Evolutionary conservation across 2,329 filamentous ascomycete species (phyloP).

Genomic region (Paecilomyces formosus): DNA sequence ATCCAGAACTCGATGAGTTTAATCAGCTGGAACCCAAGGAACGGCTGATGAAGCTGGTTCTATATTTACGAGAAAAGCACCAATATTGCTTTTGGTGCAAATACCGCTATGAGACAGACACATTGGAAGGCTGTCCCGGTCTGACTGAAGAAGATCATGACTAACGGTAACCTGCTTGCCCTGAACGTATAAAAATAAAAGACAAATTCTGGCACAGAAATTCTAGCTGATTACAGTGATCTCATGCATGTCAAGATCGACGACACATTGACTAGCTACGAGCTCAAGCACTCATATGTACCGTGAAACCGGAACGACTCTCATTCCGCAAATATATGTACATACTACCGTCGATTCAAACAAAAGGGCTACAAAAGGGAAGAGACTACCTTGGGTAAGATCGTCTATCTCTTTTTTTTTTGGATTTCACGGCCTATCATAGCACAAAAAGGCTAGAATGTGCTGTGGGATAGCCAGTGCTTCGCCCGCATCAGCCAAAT

Average conservation of each 20-base stretch:
- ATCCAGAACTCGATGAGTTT: slow-evolving; percentile 73
- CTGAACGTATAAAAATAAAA: not conserved
- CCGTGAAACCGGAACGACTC: not conserved
- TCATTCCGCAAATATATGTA: not conserved
- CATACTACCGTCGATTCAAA: not conserved
- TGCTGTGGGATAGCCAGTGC: not conserved
- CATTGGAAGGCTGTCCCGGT: slow-evolving; percentile 89
- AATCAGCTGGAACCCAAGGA: slow-evolving; percentile 61
- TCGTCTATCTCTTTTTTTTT: not conserved
- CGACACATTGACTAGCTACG: not conserved
- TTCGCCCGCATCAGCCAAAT: not conserved
- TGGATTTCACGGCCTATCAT: not conserved
- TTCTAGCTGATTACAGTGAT: not conserved
- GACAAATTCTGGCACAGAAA: not conserved
- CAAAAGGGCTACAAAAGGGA: not conserved
- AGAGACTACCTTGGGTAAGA: not conserved
- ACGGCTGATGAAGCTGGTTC: slow-evolving; percentile 58
- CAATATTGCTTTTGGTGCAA: slow-evolving; percentile 98
- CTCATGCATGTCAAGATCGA: not conserved
- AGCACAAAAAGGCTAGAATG: not conserved
- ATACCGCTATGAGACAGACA: slow-evolving; percentile 57
- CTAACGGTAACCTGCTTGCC: slow-evolving; percentile 29
- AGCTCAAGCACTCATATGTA: not conserved
- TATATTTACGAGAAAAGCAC: slow-evolving; percentile 62
- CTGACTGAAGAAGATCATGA: slow-evolving; percentile 75